Evolutionary conservation across 2,329 filamentous ascomycete species (phyloP), one percentile per base, ranked within the genome.

Genomic region (Diaporthe caulivora): DNA sequence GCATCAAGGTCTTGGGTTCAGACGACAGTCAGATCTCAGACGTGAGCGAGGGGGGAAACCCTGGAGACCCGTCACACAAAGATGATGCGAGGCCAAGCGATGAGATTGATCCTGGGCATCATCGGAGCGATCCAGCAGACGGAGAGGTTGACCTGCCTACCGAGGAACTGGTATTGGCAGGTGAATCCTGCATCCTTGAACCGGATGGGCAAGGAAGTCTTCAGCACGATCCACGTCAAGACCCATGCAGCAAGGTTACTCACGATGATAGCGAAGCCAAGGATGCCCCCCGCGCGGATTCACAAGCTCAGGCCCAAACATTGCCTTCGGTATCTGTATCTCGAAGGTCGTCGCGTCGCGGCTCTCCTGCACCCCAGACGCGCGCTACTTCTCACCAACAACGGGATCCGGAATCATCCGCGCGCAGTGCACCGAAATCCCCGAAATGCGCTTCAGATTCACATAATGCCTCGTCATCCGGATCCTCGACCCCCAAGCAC

Each of bases 401-500:
- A 40, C n/a, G 62, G 55, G 11, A 40, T 21, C 8, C 60, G n/a
- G 44, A 40, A 37, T n/a, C 17, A 9, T 40, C 42, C 26, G 47
- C 3, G 13, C 37, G 11, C n/a, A 31, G 21, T 29, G 42, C 44
- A 26, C 31, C 26, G 11, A 54, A 72, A 34, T 42, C 60, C n/a
- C 24, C 42, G 10, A 49, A 62, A 60, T 3, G n/a, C 17, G 55
- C 51, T 31, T 44, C 68, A 64, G 60, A 55, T 44, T 47, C 44
- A 21, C 40, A 17, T 24, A 74, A 34, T 72, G 58, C 64, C 18
- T 77, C 77, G 17, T 77, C 76, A 37, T 79, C 79, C 64, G 77
- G 67, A 69, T 69, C 71, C 26, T 77, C 60, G 29, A 80, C 77
- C 9, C 80, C 78, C 54, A 79, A 74, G 60, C 74, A 72, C 31